Evolutionary conservation across 768 basidiomycete species (phyloP), one percentile per base, ranked within the genome.

Genomic region (Sistotremastrum suecicum): DNA sequence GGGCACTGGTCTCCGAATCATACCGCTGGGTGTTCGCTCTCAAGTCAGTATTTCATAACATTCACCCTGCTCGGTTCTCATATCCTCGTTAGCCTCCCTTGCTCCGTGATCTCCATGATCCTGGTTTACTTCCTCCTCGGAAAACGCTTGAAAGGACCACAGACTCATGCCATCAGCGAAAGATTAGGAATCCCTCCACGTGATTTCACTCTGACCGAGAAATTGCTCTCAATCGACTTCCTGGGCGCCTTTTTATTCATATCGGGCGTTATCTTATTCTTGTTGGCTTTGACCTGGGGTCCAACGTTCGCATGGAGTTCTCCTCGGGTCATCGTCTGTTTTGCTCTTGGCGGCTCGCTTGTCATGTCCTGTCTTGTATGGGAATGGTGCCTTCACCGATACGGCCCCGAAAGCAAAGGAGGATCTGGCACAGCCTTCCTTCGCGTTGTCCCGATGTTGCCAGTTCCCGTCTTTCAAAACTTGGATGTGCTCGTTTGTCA

Each of bases 341-440:
- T 62, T 45, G 55, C 54, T 34, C 46, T 62, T n/a, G 63, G 62
- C n/a, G 56, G 54, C 34, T 42, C 59, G 7, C 47, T 58, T 41
- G 49, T 62, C 38, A 48, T 61, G 49, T 4, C 43, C 20, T 53
- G 56, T 35, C 39, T 51, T 36, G 3, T 41, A 11, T 58, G 56
- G 57, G 56, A 58, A 36, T 51, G 39, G 29, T 43, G 49, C 31
- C 37, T 54, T n/a, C 44, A 46, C 9, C 51, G 39, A 20, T 20
- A 20, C 20, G 20, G 20, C 20, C 46, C 20, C 20, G 20, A 20
- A 20, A 20, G 20, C 20, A 20, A 20, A 2, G 20, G 20, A 1
- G 2, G 20, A 20, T 20, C 20, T 20, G 20, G 20, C 20, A 1
- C 20, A 1, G 20, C 20, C 20, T 20, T 20, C 20, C 20, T 20